These are phyloP conservation scores for Parsonsia alboflavescens DNA, from an alignment of 257 asterid genomes.

Conservation along the genomic window DNA sequence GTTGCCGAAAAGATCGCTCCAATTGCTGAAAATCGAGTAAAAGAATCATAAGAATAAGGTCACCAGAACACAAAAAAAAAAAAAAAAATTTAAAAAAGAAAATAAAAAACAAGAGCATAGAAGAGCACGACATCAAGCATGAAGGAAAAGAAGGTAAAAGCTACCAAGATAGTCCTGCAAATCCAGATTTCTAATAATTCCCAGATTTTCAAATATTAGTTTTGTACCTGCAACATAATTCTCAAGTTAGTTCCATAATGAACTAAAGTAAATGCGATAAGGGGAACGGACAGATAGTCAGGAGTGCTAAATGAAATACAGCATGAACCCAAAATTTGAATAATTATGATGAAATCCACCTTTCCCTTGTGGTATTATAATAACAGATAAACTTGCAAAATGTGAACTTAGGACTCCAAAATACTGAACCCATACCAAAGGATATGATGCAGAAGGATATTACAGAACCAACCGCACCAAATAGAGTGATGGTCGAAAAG, in stretches of 20 bases:
- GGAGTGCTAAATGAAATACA: background rate
- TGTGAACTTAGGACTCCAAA: background rate
- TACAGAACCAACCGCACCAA: constrained; percentile 73
- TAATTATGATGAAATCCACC: background rate
- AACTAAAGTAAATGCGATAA: background rate
- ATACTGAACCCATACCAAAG: constrained; percentile 35
- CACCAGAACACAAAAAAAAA: background rate
- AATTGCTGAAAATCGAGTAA: constrained; percentile 39
- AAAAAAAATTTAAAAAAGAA: no score
- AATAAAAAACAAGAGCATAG: background rate
- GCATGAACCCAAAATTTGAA: background rate
- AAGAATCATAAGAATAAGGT: constrained; percentile 13
- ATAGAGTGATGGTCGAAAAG: constrained; percentile 45
- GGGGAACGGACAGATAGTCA: background rate
- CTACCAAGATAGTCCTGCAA: constrained; percentile 78
- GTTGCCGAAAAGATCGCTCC: constrained; percentile 88
- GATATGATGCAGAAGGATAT: constrained; percentile 69
- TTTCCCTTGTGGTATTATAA: background rate
- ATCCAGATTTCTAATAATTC: constrained; percentile 44
- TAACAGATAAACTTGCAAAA: background rate
- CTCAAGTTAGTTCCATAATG: constrained; percentile 18
- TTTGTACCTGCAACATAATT: constrained; percentile 50
- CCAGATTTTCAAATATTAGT: constrained; percentile 36
- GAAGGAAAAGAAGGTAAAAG: constrained; percentile 13
- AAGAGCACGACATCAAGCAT: background rate